Conservation (phyloP, 163 green algal species). For the Scenedesmus sp. region DNA sequence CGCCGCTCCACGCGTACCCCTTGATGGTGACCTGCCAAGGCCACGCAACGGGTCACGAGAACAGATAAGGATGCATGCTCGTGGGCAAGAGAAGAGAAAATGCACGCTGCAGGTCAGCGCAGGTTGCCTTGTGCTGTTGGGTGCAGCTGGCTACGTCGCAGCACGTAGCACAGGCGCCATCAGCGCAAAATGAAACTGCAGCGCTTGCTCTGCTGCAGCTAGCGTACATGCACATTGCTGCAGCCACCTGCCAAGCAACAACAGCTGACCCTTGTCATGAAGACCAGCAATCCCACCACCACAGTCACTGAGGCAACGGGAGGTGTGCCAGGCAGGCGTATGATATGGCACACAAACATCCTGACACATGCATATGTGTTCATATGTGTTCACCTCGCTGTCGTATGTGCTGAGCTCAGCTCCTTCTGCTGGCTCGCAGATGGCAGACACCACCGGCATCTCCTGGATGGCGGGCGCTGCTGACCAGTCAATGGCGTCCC, state of each 20-base stretch:
- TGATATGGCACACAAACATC: neutral
- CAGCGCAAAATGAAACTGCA: no score
- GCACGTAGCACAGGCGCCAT: no score
- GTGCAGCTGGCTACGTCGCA: no score
- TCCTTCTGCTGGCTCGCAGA: slow-evolving; percentile 73
- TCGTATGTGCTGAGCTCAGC: slow-evolving; percentile 56
- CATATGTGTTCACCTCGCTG: slow-evolving; percentile 54
- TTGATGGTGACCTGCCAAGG: slow-evolving; percentile 56
- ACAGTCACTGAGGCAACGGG: neutral
- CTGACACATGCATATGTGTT: neutral
- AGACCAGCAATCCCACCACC: neutral
- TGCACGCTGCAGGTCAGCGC: no score
- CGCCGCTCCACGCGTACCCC: slow-evolving; percentile 80
- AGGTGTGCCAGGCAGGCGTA: no score
- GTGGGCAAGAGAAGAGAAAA: no score
- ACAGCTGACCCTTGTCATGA: neutral
- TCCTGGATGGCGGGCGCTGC: slow-evolving; percentile 84
- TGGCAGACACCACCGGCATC: slow-evolving; percentile 78
- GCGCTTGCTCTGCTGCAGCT: no score
- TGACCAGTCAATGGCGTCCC: slow-evolving; percentile 53
- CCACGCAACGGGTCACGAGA: neutral
- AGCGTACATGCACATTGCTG: no score
- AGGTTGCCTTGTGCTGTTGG: no score
- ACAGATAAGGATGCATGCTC: no score
- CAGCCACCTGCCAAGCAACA: neutral